phyloP scores from a whole-genome alignment of 2,329 filamentous ascomycete genomes.

The Colletotrichum tofieldiae region DNA sequence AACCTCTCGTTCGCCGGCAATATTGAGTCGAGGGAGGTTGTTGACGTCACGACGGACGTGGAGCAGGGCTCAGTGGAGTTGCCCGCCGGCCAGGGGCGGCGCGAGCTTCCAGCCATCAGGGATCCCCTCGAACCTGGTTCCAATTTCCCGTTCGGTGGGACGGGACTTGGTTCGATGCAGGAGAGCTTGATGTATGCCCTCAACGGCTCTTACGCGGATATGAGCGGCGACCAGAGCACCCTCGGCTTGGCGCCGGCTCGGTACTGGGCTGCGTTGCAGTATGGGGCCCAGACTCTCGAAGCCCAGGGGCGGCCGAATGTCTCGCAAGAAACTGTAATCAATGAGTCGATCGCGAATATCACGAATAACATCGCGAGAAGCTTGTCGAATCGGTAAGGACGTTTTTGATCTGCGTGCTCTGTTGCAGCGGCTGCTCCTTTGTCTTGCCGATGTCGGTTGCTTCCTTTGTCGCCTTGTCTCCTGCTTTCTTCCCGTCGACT shows the following conservation, averaged over 20 bases:
- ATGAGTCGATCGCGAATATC: conserved; percentile 8
- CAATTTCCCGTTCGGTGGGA: background rate
- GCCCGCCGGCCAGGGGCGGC: background rate
- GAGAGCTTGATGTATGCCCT: background rate
- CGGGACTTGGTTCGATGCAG: background rate
- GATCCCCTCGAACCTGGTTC: conserved; percentile 1
- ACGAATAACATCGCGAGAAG: conserved; percentile 22
- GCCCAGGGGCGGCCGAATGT: background rate
- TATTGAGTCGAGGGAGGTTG: conserved; percentile 9
- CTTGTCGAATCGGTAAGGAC: background rate
- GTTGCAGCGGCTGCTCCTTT: no score
- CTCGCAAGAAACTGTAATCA: background rate
- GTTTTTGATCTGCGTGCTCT: background rate
- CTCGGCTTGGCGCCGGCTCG: conserved; percentile 19
- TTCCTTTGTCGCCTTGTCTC: background rate
- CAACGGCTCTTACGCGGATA: conserved; percentile 8
- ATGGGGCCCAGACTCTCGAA: conserved; percentile 4
- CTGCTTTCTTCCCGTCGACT: background rate
- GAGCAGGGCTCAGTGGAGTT: conserved; percentile 19
- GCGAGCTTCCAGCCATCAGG: conserved; percentile 12
- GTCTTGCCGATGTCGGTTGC: background rate
- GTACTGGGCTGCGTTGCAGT: background rate
- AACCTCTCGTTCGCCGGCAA: conserved; percentile 25
- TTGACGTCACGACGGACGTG: background rate
- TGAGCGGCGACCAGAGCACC: background rate